Percentiles rank a stretch among this genome's conserved stretches.
These are phyloP conservation scores for Mrakia frigida DNA, from an alignment of 768 basidiomycete species.

Conservation along the genomic window DNA sequence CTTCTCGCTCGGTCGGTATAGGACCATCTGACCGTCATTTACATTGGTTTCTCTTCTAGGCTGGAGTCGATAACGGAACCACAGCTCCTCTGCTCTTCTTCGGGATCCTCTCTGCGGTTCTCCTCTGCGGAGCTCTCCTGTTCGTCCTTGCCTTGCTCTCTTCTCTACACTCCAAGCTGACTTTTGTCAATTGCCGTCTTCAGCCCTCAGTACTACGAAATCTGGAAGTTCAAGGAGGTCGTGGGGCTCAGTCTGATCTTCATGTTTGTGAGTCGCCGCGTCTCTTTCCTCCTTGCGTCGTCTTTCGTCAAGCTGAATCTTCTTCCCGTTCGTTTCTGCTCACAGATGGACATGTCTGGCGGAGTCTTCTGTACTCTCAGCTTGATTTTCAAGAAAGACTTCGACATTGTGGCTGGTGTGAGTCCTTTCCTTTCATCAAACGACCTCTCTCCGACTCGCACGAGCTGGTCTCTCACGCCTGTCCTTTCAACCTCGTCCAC, in stretches of 20 bases:
- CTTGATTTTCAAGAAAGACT: slow-evolving; percentile 59
- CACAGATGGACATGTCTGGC: slow-evolving; percentile 55
- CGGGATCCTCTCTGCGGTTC: slow-evolving; percentile 57
- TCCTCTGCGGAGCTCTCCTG: slow-evolving; percentile 55
- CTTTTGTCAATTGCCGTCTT: slow-evolving; percentile 34
- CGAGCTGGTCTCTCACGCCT: neutral
- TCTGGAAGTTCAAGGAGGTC: slow-evolving; percentile 54
- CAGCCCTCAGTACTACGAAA: slow-evolving; percentile 69
- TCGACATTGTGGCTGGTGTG: slow-evolving; percentile 61
- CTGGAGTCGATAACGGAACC: slow-evolving; percentile 46
- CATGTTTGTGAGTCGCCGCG: slow-evolving; percentile 50
- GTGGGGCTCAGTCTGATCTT: slow-evolving; percentile 64
- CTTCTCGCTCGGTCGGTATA: neutral
- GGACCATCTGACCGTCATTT: neutral
- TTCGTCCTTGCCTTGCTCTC: slow-evolving; percentile 36
- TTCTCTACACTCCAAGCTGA: neutral
- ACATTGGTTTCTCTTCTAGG: slow-evolving; percentile 38
- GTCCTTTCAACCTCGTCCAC: neutral
- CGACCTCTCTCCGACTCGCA: neutral
- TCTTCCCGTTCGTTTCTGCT: neutral
- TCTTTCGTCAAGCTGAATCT: neutral
- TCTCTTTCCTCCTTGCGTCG: neutral
- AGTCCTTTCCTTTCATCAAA: neutral
- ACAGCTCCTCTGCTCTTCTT: slow-evolving; percentile 52
- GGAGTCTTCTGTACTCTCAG: slow-evolving; percentile 66